Evolutionary conservation across 2,329 filamentous ascomycete species (phyloP), one percentile per base, ranked within the genome.

Genomic region (Tricladium varicosporioides): DNA sequence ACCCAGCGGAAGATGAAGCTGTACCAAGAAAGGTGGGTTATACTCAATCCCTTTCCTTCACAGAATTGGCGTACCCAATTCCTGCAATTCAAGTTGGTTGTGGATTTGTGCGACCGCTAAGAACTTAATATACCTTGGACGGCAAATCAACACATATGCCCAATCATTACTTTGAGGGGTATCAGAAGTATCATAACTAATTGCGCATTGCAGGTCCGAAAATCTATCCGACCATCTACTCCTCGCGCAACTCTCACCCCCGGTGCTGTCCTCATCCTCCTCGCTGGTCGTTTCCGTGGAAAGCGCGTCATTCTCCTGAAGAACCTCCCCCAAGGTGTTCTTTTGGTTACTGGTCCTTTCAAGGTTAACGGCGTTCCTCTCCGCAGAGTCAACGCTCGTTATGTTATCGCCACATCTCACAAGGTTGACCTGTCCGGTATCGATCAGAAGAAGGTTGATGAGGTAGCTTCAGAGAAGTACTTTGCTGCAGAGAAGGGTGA

Each of bases 361-460:
- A 99, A 97, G 89, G 89, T 99, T 83, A 99, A 99, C 84, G 94
- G 94, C 79, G 94, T 99, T 68, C 94, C 94, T 71, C 88, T 99
- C 74, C 89, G 94, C 81, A 87, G 90, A 78, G 90, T 95, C 76
- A 95, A 95, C 83, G 83, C 91, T 76, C 88, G 90, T 80, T 95
- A 94, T 80, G 91, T 95, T 75, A 95, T 95, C 76, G 91, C 90
- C 74, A 95, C 91, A 73, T 91, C 88, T 72, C 86, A 87, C 76
- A 90, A 88, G 80, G 84, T 96, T 74, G 88, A 93, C 76, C 78
- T 99, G 73, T 81, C 83, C 68, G 91, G 91, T 73, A 80, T 99
- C 71, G 93, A 97, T 80, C 73, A 89, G 73, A 88, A 89, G 77
- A 99, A 97, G 89, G 86, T 94, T 69, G 85, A 89, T 74, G 86